These are phyloP conservation scores for Waitea zeae DNA, from an alignment of 1,284 basidiomycete species.

Conservation along the genomic window DNA sequence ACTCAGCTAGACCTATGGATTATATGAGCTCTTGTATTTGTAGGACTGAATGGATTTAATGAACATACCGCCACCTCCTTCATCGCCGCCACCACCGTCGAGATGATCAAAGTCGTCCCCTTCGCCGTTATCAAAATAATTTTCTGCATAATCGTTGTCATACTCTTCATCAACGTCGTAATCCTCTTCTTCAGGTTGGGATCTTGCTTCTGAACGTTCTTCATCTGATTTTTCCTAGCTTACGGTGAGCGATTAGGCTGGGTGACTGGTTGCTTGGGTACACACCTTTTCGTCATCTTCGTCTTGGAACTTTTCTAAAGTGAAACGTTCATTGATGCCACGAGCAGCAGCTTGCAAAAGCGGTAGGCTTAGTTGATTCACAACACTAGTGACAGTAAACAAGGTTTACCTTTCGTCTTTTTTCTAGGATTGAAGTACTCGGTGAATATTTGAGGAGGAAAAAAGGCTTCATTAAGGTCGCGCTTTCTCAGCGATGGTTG, in stretches of 20 bases:
- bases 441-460: conserved; percentile 60
- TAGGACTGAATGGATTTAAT: background rate
- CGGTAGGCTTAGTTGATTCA: too few relatives aligned
- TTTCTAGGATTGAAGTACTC: conserved; percentile 59
- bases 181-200: conserved; percentile 43
- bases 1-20: too few relatives aligned
- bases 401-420: conserved; percentile 32
- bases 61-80: conserved; percentile 29
- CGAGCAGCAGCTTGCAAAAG: background rate
- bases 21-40: too few relatives aligned
- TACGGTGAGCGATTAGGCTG: conserved; percentile 5
- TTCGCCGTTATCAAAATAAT: conserved; percentile 78
- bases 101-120: conserved; percentile 60
- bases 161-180: conserved; percentile 76
- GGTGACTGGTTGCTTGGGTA: conserved; percentile 3
- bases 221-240: conserved; percentile 46
- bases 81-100: conserved; percentile 45
- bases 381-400: background rate
- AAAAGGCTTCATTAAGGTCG: conserved; percentile 57
- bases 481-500: conserved; percentile 50
- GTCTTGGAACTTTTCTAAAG: conserved; percentile 49
- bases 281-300: conserved; percentile 43
- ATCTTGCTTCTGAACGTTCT: conserved; percentile 44
- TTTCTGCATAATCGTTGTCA: conserved; percentile 72
- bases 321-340: conserved; percentile 18